Conservation (phyloP, 352 stramenopile genomes). For the Globisporangium carolinianum region DNA sequence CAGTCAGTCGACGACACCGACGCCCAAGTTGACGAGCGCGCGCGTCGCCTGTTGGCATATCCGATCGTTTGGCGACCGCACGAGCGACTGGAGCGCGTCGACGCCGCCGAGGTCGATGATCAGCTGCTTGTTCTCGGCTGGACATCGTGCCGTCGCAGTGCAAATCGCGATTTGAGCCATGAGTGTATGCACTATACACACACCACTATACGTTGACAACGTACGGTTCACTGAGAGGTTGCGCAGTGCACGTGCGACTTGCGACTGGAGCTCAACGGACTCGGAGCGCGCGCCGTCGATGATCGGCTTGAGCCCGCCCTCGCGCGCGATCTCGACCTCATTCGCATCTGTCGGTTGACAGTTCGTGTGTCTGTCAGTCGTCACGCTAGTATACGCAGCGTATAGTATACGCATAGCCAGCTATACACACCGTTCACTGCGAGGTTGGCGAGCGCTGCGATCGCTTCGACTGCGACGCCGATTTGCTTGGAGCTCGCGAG, state of each 20-base stretch:
- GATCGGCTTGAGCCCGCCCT: conserved; percentile 87
- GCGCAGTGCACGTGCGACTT: conserved; percentile 86
- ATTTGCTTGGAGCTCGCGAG: conserved; percentile 80
- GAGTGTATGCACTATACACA: not conserved
- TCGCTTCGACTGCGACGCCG: conserved; percentile 85
- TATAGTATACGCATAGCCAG: not conserved
- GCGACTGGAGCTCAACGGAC: conserved; percentile 81
- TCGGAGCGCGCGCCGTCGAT: conserved; percentile 76
- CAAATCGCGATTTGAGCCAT: no score
- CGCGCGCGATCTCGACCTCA: conserved; percentile 86
- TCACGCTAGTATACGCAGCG: no score
- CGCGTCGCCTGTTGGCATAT: conserved; percentile 87
- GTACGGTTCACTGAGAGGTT: conserved; percentile 92
- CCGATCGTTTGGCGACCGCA: conserved; percentile 75
- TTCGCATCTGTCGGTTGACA: conserved; percentile 65
- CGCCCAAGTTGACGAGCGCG: conserved; percentile 84
- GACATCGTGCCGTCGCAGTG: no score
- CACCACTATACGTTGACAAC: conserved; percentile 16
- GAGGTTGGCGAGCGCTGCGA: conserved; percentile 92
- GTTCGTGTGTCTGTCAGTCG: no score
- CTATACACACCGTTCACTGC: conserved; percentile 84
- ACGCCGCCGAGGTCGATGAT: conserved; percentile 81
- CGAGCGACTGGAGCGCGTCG: conserved; percentile 71
- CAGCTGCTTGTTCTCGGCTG: conserved; percentile 86
- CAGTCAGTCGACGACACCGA: conserved; percentile 69